Evolutionary conservation across 176 grass and related monocot genomes (phyloP).

Genomic region (Musa schizocarpa): DNA sequence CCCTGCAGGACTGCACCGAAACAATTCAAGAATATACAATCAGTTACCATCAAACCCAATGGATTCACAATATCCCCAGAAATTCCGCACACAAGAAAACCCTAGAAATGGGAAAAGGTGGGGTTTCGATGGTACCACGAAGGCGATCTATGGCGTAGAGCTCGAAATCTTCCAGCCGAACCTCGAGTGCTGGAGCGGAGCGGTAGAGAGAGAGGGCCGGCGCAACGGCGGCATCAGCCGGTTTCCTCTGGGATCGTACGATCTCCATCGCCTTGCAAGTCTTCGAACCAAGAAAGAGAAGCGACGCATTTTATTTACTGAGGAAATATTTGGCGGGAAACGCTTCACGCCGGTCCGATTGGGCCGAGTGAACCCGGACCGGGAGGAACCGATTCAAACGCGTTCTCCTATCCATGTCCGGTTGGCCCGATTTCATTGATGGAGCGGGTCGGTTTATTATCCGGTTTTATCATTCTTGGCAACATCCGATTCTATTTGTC

Average conservation of each 20-base stretch:
- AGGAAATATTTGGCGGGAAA: constrained; percentile 4
- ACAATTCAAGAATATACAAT: not conserved
- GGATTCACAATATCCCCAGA: not conserved
- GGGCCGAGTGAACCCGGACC: no score
- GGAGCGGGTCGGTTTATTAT: no score
- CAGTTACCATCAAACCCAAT: not conserved
- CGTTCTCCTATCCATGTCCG: no score
- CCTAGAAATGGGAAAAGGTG: constrained; percentile 1
- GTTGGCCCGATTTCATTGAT: no score
- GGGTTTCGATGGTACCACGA: constrained; percentile 33
- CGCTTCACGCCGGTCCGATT: not conserved
- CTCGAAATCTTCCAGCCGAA: constrained; percentile 89
- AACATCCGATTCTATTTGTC: no score
- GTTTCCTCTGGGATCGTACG: constrained; percentile 64
- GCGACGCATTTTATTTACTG: not conserved
- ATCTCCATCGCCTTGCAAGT: constrained; percentile 52
- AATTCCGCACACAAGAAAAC: not conserved
- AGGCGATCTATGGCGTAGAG: constrained; percentile 89
- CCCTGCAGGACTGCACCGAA: constrained; percentile 63
- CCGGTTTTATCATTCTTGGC: no score
- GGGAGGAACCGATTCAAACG: no score
- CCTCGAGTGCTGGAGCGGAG: constrained; percentile 61
- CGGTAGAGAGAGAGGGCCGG: constrained; percentile 59
- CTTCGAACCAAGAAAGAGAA: not conserved
- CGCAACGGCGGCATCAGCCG: constrained; percentile 1